Evolutionary conservation across 345 rosid genomes (phyloP), one percentile per base, ranked within the genome.

Genomic region (Brassica juncea): DNA sequence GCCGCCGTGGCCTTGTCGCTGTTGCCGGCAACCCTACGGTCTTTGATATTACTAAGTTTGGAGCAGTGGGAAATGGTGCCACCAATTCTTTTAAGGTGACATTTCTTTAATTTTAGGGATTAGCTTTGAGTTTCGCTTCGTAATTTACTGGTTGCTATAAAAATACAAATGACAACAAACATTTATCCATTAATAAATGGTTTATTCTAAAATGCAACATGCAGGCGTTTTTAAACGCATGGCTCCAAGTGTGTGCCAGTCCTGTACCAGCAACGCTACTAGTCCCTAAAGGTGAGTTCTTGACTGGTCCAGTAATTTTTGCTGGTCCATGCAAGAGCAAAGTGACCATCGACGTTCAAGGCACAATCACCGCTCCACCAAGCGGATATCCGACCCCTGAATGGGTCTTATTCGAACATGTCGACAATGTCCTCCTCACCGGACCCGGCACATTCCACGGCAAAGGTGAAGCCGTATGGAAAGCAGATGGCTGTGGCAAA

Each of bases 381-480:
- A 82, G 75, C 16, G 81, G 75, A 16, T 91, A 72, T 39, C 68
- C 85, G 0, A 70, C 79, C 0, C 82, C 66, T 0, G 63, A 70
- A 23, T 91, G 97, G 94, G 4, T 91, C 68, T 31, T 70, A 27
- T 86, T 91, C 30, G 89, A 89, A 15, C 58, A 9, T 9, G 82
- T 91, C 0, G 77, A 86, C 47, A 82, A 87, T 8, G 28, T 91
- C 27, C 3, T 66, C n/a, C 49, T 91, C 60, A 86, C 80, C 21
- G 94, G 97, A 27, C 49, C 78, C 12, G 97, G 97, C 34, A 70
- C 84, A 60, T 91, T 90, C 44, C 89, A 91, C 31, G 97, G 89
- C 9, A 84, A 82, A 79, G 97, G 94, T 52, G 75, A 49, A n/a
- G 31, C 57, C 5, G 57, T 71, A 0, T 91, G 94, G 97, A 55